Evolutionary conservation across 371 early-diverging fungal species (phyloP).

Genomic region (Mortierella sp.): DNA sequence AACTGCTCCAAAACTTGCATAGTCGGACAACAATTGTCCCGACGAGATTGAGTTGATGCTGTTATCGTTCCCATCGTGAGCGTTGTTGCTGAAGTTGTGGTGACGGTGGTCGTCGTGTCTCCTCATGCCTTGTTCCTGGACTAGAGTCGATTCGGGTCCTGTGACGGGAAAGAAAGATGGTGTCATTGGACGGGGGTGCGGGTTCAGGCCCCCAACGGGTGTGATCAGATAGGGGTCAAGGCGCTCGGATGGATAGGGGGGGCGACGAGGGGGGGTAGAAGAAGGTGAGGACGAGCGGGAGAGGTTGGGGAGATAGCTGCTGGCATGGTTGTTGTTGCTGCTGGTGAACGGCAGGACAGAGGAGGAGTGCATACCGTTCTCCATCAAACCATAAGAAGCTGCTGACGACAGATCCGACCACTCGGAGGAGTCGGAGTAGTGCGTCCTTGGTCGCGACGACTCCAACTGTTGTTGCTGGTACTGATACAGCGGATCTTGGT

Average conservation of each 20-base stretch:
- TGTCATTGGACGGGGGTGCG: conserved; percentile 22
- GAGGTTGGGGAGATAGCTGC: conserved; percentile 14
- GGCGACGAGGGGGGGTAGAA: conserved; percentile 4
- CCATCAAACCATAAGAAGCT: conserved; percentile 9
- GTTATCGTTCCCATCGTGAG: conserved; percentile 1
- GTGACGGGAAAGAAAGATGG: conserved; percentile 5
- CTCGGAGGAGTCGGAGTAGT: conserved; percentile 49
- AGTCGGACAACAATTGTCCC: conserved; percentile 25
- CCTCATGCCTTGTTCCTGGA: neutral
- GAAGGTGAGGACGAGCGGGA: conserved; percentile 37
- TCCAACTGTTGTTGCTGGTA: neutral
- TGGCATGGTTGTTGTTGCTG: conserved; percentile 19
- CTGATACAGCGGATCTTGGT: neutral
- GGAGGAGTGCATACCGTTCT: neutral
- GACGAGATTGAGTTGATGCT: conserved; percentile 19
- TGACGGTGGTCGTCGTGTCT: conserved; percentile 4
- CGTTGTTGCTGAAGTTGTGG: neutral
- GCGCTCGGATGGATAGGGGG: conserved; percentile 20
- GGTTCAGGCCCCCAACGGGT: conserved; percentile 12
- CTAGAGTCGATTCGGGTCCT: neutral
- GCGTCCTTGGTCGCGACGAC: conserved; percentile 28
- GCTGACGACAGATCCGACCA: conserved; percentile 41
- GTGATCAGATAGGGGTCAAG: conserved; percentile 25
- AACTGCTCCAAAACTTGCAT: conserved; percentile 49
- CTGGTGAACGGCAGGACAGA: neutral